Base-by-base conservation (phyloP, 805 yeast genomes). In the Groenewaldozyma salmanticensis region DNA sequence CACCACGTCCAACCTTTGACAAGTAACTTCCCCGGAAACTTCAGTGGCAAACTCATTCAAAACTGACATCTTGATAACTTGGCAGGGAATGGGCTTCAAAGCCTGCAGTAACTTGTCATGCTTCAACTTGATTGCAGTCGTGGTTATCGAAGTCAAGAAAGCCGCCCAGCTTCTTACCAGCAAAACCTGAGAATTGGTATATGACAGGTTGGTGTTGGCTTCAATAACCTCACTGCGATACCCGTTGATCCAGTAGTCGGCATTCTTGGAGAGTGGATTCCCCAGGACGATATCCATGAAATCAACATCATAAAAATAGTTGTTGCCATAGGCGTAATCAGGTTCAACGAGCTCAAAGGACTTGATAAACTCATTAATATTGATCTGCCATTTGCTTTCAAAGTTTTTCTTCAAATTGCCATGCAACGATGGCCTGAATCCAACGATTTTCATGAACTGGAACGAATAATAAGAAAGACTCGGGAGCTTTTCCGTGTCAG, bases 121-220 rank as follows among this genome's bases (percentile, higher is more conserved):
- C 5, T 36, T 33, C 4, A 37, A 59, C 52, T 62, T 50, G 48
- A 63, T 66, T 0, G 65, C 54, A 5, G 54, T 44, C n/a, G 57
- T 54, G 5, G 68, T 45, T 65, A 79, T 39, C 0, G 90, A 74
- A 0, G 90, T 77, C 18, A 85, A 47, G 27, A 87, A 64, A 1
- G 92, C 86, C 38, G 90, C 87, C 72, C 84, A 77, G 0, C 94
- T 72, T 51, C 79, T 80, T 3, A 85, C 81, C 17, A 82, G 72
- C 3, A 74, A 65, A 13, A 79, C 66, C 52, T 86, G 94, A 1
- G 88, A 71, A 32, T 77, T 70, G 5, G 76, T 69, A 50, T 68
- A 70, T 46, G 85, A 85, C 37, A 77, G 54, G 51, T 79, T 79
- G 34, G 77, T 58, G 45, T 87, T 78, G 1, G 81, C 76, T 1